Conservation (phyloP, 2,329 filamentous ascomycete species). For the Delphinella strobiligena region DNA sequence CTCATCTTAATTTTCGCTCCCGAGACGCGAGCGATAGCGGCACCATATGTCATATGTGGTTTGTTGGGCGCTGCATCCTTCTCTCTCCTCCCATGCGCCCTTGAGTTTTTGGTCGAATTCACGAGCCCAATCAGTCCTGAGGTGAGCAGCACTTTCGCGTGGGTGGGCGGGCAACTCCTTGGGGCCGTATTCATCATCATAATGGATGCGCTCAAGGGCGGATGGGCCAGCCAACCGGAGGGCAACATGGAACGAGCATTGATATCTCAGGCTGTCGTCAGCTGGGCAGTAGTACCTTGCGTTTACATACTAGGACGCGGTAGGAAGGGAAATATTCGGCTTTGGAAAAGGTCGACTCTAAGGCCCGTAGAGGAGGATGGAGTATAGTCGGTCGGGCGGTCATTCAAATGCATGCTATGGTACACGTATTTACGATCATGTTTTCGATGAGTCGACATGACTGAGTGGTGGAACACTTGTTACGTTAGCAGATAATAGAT, state of each 20-base stretch:
- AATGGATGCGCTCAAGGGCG: slow-evolving; percentile 58
- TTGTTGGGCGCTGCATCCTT: slow-evolving; percentile 72
- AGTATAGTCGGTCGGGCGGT: no score
- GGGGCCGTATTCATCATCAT: slow-evolving; percentile 77
- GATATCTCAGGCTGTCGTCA: slow-evolving; percentile 67
- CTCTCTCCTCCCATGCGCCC: slow-evolving; percentile 65
- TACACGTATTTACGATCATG: no score
- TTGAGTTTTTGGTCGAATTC: slow-evolving; percentile 80
- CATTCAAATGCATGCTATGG: no score
- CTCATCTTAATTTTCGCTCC: slow-evolving; percentile 75
- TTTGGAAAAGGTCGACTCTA: no score
- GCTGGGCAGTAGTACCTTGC: slow-evolving; percentile 51
- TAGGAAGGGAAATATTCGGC: slow-evolving; percentile 1
- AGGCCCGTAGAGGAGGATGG: background rate
- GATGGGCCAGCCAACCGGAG: slow-evolving; percentile 19
- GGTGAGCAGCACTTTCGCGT: slow-evolving; percentile 70
- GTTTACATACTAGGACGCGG: slow-evolving; percentile 54
- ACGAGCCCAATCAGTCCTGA: slow-evolving; percentile 80
- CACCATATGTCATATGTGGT: slow-evolving; percentile 63
- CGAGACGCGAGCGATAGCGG: slow-evolving; percentile 44
- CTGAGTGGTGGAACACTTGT: no score
- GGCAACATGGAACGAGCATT: slow-evolving; percentile 62
- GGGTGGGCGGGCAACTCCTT: slow-evolving; percentile 75
- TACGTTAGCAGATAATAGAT: no score
- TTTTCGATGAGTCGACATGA: no score